Evolutionary conservation across 805 yeast genomes (phyloP), one percentile per base, ranked within the genome.

Genomic region (Saccharomycopsis javanensis): DNA sequence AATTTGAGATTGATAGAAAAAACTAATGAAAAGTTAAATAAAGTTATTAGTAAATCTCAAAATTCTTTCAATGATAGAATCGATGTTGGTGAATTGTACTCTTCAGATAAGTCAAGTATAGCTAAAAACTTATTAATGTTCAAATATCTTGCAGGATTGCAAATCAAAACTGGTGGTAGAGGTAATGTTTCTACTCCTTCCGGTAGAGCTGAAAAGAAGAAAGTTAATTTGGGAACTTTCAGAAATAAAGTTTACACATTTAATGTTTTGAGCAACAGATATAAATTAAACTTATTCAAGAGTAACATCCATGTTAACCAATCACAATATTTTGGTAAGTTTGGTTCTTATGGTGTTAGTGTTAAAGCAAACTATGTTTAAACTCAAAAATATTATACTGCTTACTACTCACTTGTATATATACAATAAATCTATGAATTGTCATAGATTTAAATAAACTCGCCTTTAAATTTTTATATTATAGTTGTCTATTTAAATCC

Each of bases 191-290:
- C 51, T 31, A 54, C 61, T 5, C 59, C 61, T 23, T 56, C 56
- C 53, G 53, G 59, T 16, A 48, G 61, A 38, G 53, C 61, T 28
- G 52, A 55, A 42, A 55, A 53, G 35, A 30, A 28, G 23, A 56
- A 53, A 27, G n/a, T 53, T 5, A 53, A 51, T 16, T 53, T 38
- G 37, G 61, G 61, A 50, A 58, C 61, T 27, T 58, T 58, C 52
- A 50, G 57, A 25, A 58, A 58, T 38, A 58, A 58, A 48, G 51
- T 55, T 27, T 58, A 45, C 48, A 27, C 42, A 31, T 57, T 45
- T 23, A 58, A 58, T 31, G 37, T 56, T 27, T 53, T 58, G 46
- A 53, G 57, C n/a, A 56, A 51, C 50, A 54, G 42, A 28, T 58
- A 58, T 30, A 56, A 56, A 33, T 50, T 58, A 50, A 58, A 58